These are phyloP conservation scores for Triadica sebifera DNA, from an alignment of 345 rosid genomes.

Conservation along the genomic window DNA sequence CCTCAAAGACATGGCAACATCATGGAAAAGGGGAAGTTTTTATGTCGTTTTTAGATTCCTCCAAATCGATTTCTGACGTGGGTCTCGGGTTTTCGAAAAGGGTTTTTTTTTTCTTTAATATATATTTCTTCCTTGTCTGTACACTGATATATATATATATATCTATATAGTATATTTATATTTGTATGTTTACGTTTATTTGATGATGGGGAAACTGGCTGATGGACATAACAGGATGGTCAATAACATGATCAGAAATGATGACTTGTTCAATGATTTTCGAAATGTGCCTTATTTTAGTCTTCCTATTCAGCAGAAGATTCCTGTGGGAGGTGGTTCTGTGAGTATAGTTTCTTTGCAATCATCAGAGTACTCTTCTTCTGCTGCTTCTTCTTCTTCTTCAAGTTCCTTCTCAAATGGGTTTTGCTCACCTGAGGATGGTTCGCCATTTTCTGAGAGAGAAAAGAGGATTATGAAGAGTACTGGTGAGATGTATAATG, in stretches of 20 bases:
- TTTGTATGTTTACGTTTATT: not conserved
- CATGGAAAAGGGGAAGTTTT: not conserved
- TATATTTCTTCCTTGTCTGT: not conserved
- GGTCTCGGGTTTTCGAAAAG: constrained; percentile 28
- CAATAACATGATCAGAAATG: constrained; percentile 26
- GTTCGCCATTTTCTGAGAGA: constrained; percentile 25
- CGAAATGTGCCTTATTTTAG: constrained; percentile 25
- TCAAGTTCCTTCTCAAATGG: constrained; percentile 43
- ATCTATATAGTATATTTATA: not conserved
- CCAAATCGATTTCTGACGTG: constrained; percentile 18
- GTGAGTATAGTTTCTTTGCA: constrained; percentile 25
- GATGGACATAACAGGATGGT: constrained; percentile 24
- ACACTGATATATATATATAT: too few relatives aligned
- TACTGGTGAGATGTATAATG: constrained; percentile 30
- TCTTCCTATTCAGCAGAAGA: constrained; percentile 16
- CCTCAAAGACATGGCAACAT: not conserved
- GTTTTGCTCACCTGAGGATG: constrained; percentile 33
- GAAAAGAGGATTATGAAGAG: constrained; percentile 27
- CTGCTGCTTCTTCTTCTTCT: constrained; percentile 14
- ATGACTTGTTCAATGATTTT: constrained; percentile 26
- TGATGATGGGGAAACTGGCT: constrained; percentile 8
- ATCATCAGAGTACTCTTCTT: constrained; percentile 25
- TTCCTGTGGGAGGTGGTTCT: constrained; percentile 11
- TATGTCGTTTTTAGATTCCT: not conserved
- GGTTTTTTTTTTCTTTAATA: constrained; percentile 2